Evolutionary conservation across 2,329 filamentous ascomycete genomes (phyloP), one percentile per base, ranked within the genome.

Genomic region (Cordyceps cateniannulata): DNA sequence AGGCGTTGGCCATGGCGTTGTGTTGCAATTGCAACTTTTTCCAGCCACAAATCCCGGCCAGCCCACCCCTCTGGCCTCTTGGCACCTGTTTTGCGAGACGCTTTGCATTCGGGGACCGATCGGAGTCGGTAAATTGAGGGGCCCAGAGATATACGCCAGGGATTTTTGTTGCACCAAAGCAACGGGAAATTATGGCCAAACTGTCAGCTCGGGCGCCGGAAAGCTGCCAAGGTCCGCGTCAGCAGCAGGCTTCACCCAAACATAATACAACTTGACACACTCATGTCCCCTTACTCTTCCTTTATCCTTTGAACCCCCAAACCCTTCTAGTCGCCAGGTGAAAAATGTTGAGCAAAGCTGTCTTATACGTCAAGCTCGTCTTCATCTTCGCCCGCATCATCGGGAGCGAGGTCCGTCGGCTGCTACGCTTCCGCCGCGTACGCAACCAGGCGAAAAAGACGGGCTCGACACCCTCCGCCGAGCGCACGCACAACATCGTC

Each of bases 401-500:
- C 42, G 63, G 62, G 57, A 51, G 56, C 20, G 66, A 70, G 49
- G 18, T 66, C 8, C 64, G 63, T 10, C 66, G 69, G 10, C 64
- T 52, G 5, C 38, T 66, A 20, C 62, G 54, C 38, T 59, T 64
- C 24, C 55, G 64, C 53, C 59, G 62, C 49, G 59, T 66, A 18
- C 48, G 61, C 24, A 52, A 61, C 42, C 61, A 62, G 44, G 55
- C 47, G 51, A 54, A 52, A 6, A 59, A 49, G 38, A 24, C 14
- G 12, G 65, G 63, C 25, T 64, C 62, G 3, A 65, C 66, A 7
- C 45, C 65, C 1, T 47, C 63, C 1, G 57, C 61, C 12, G 62
- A 64, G 1, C 66, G 72, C 42, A 70, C 73, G 52, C 65, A 65
- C 61, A 84, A 80, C 61, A 78, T 86, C 47, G 76, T 85, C 62